Conservation (phyloP, 2,329 filamentous ascomycete species). For the Ascocoryne sarcoides region DNA sequence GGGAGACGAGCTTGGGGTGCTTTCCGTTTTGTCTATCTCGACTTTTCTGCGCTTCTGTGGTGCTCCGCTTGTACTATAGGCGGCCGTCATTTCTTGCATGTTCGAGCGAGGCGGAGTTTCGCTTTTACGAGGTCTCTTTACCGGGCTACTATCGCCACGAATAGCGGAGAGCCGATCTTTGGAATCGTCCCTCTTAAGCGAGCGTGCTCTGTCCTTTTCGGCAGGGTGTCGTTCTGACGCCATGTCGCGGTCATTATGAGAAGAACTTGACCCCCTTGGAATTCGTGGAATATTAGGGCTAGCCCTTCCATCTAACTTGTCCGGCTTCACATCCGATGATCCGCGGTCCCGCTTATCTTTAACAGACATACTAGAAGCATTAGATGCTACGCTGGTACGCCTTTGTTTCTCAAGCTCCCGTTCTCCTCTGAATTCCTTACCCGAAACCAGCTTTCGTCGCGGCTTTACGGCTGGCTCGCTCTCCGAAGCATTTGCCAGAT, state of each 20-base stretch:
- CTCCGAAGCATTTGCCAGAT: conserved; percentile 38
- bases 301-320: conserved; percentile 40
- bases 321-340: conserved; percentile 32
- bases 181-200: conserved; percentile 52
- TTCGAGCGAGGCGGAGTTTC: conserved; percentile 43
- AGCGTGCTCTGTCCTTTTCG: conserved; percentile 44
- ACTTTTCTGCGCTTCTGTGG: conserved; percentile 49
- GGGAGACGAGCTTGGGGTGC: conserved; percentile 20
- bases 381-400: conserved; percentile 46
- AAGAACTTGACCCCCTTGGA: conserved; percentile 8
- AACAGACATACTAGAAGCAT: conserved; percentile 39
- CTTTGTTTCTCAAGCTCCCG: conserved; percentile 45
- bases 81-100: conserved; percentile 35
- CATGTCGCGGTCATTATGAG: conserved; percentile 14
- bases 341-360: conserved; percentile 37
- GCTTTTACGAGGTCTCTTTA: conserved; percentile 52
- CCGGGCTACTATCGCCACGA: conserved; percentile 38
- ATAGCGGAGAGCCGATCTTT: conserved; percentile 42
- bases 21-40: conserved; percentile 31
- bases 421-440: conserved; percentile 49
- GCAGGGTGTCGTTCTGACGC: conserved; percentile 16
- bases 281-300: conserved; percentile 18
- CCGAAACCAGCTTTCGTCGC: conserved; percentile 54
- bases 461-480: conserved; percentile 47
- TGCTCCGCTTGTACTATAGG: conserved; percentile 39